Conservation (phyloP, 1,284 basidiomycete species). For the Exobasidium cylindrosporum region DNA sequence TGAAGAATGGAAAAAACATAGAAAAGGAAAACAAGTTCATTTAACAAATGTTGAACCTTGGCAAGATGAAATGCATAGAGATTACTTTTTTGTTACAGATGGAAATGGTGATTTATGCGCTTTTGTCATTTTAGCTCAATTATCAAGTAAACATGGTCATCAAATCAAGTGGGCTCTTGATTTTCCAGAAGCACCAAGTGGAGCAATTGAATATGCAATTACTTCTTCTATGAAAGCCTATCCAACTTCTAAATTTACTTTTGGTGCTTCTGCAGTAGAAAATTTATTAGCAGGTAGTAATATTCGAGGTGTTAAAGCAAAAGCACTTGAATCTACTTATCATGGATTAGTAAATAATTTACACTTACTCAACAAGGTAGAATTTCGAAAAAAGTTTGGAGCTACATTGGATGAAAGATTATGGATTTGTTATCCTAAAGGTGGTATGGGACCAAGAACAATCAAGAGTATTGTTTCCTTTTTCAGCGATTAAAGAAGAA, state of each 20-base stretch:
- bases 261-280: conserved; percentile 45
- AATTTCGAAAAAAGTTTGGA: conserved; percentile 50
- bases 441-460: conserved; percentile 39
- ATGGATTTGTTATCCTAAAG: conserved; percentile 43
- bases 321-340: conserved; percentile 40
- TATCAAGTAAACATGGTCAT: conserved; percentile 61
- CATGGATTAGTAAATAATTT: conserved; percentile 32
- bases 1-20: conserved; percentile 59
- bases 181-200: conserved; percentile 62
- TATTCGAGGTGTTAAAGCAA: conserved; percentile 37
- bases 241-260: conserved; percentile 59
- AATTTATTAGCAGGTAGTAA: conserved; percentile 38
- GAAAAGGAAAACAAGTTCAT: conserved; percentile 63
- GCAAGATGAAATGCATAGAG: conserved; percentile 61
- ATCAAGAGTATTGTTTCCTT: conserved; percentile 46
- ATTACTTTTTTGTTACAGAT: conserved; percentile 62
- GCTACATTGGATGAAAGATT: conserved; percentile 37
- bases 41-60: conserved; percentile 63
- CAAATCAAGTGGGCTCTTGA: conserved; percentile 66
- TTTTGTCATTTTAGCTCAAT: conserved; percentile 63
- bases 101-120: conserved; percentile 58
- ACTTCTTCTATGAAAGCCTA: conserved; percentile 60
- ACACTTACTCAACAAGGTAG: conserved; percentile 41
- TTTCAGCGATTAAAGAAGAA: conserved; percentile 27
- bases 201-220: conserved; percentile 61